Evolutionary conservation across 352 stramenopile species (phyloP).

Genomic region (Thraustochytrium striatum): DNA sequence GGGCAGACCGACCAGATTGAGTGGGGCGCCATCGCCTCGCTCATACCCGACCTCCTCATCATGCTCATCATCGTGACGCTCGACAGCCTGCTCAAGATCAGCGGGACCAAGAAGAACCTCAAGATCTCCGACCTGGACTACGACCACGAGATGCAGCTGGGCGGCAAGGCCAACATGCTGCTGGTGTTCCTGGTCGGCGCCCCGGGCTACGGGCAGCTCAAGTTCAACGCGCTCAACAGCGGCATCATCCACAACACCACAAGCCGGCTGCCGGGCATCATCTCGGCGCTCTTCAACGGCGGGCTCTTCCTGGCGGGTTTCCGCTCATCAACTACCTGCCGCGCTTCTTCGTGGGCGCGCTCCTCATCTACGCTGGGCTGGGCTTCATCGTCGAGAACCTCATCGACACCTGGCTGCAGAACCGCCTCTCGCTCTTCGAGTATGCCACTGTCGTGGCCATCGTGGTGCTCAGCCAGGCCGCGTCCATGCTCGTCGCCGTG

Average conservation of each 20-base stretch:
- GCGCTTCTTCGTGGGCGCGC: constrained; percentile 41
- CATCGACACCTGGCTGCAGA: constrained; percentile 33
- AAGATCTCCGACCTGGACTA: constrained; percentile 34
- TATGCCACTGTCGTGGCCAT: constrained; percentile 41
- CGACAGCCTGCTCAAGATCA: constrained; percentile 47
- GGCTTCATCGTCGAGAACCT: constrained; percentile 47
- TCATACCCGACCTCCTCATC: constrained; percentile 17
- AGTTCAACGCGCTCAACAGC: constrained; percentile 44
- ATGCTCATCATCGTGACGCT: constrained; percentile 48
- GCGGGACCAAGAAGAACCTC: constrained; percentile 47
- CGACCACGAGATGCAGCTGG: constrained; percentile 47
- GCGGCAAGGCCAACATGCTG: constrained; percentile 33
- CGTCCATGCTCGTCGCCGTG: constrained; percentile 31
- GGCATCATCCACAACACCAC: constrained; percentile 44
- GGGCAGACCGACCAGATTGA: constrained; percentile 23
- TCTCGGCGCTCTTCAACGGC: constrained; percentile 32
- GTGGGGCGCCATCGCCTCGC: constrained; percentile 28
- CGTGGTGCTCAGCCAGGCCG: constrained; percentile 38
- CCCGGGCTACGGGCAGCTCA: constrained; percentile 42
- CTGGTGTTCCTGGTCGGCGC: constrained; percentile 31
- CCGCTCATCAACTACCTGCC: constrained; percentile 50
- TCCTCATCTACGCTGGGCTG: constrained; percentile 46
- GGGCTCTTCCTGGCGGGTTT: constrained; percentile 40
- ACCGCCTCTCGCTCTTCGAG: constrained; percentile 29
- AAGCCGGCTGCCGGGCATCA: constrained; percentile 20